Percentiles rank a stretch among this genome's conserved stretches.
Evolutionary conservation across 2,329 filamentous ascomycete species (phyloP).

Genomic region (Ophiostoma populinum): DNA sequence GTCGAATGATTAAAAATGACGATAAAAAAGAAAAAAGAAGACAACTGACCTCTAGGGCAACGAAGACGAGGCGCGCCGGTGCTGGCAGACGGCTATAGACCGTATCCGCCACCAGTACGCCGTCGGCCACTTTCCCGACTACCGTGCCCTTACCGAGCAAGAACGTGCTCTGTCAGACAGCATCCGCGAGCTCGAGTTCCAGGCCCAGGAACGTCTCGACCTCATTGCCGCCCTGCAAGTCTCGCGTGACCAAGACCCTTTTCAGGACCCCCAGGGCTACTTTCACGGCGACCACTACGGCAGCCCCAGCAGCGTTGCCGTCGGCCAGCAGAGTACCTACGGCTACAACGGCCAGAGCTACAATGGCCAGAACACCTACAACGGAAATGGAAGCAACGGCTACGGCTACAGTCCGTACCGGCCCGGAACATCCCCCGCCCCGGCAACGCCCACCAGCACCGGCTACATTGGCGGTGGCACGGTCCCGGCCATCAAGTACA

Average conservation of each 20-base stretch:
- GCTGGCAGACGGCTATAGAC: slow-evolving; percentile 77
- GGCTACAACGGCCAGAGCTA: too few species aligned
- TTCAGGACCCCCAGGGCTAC: slow-evolving; percentile 7
- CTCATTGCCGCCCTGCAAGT: slow-evolving; percentile 65
- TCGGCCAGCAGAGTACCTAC: too few species aligned
- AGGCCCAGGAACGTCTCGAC: slow-evolving; percentile 87
- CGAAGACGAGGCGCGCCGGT: slow-evolving; percentile 74
- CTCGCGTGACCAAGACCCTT: slow-evolving; percentile 31
- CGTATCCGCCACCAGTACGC: slow-evolving; percentile 78
- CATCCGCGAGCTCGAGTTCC: slow-evolving; percentile 64
- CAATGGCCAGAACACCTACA: not conserved
- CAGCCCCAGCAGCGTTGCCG: not conserved
- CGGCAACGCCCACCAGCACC: not conserved
- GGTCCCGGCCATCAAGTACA: slow-evolving; percentile 63
- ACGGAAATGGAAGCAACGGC: too few species aligned
- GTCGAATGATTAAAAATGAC: slow-evolving; percentile 3
- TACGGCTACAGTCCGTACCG: slow-evolving; percentile 1
- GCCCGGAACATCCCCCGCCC: not conserved
- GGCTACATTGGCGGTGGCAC: slow-evolving; percentile 68
- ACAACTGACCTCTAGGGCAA: slow-evolving; percentile 47
- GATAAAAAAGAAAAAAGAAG: not conserved
- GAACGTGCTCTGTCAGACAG: slow-evolving; percentile 72
- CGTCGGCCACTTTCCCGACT: slow-evolving; percentile 25
- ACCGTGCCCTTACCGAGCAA: slow-evolving; percentile 44
- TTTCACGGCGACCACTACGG: not conserved